phyloP scores from a whole-genome alignment of 306 rosid species.

The Vicia sativa region DNA sequence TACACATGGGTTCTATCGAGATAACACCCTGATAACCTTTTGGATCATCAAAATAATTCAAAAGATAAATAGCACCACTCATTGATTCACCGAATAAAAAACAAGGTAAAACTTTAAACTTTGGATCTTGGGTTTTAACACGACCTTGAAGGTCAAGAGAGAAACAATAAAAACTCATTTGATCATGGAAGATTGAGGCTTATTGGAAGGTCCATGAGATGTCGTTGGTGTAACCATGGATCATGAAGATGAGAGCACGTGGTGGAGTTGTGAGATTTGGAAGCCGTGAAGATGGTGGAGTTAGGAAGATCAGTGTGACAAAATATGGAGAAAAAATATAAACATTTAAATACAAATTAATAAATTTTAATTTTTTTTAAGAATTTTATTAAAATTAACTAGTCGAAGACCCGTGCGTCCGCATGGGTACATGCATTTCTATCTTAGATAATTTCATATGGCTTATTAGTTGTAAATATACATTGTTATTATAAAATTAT shows the following conservation, averaged over 20 bases:
- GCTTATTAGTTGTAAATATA: too few relatives aligned
- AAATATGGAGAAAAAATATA: too few relatives aligned
- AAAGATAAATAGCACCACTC: constrained; percentile 81
- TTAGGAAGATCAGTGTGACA: constrained; percentile 11
- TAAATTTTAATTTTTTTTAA: too few relatives aligned
- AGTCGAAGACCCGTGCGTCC: too few relatives aligned
- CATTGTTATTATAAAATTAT: too few relatives aligned
- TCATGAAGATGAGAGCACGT: constrained; percentile 70
- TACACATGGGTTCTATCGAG: constrained; percentile 92
- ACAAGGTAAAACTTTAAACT: constrained; percentile 40
- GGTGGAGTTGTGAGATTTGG: constrained; percentile 49
- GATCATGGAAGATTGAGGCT: constrained; percentile 82
- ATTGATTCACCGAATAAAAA: constrained; percentile 86
- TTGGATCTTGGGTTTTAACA: constrained; percentile 49
- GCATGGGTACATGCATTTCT: too few relatives aligned
- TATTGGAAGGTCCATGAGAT: constrained; percentile 88
- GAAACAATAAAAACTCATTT: constrained; percentile 72
- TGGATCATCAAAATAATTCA: constrained; percentile 62
- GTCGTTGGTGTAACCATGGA: constrained; percentile 93
- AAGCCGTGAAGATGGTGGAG: constrained; percentile 78
- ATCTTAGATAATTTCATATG: too few relatives aligned
- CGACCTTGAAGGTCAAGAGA: constrained; percentile 78
- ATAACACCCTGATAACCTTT: constrained; percentile 66
- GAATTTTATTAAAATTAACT: too few relatives aligned
- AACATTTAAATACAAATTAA: too few relatives aligned